A percentile compares a stretch with the other conserved stretches of the same genome.
These are phyloP conservation scores for Phytomonas francai DNA, from an alignment of 208 protist genomes.

Conservation along the genomic window DNA sequence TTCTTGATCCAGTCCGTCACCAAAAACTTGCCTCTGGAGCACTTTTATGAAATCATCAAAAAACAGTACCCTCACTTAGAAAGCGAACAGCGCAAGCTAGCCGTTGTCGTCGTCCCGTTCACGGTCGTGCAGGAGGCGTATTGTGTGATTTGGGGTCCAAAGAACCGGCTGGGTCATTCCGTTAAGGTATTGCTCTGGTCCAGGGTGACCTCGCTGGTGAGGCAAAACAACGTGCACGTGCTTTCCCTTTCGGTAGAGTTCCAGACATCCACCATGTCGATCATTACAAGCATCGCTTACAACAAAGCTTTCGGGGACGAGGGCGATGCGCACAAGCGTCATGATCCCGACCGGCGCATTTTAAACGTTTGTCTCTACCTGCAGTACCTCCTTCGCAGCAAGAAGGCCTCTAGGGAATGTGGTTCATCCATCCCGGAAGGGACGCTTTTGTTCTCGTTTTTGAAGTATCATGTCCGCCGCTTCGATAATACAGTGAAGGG, in stretches of 20 bases:
- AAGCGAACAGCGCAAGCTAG: conserved; percentile 15
- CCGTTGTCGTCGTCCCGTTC: conserved; percentile 66
- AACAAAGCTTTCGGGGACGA: conserved; percentile 17
- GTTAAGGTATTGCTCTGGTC: conserved; percentile 64
- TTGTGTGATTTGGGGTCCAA: conserved; percentile 48
- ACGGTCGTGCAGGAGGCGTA: conserved; percentile 60
- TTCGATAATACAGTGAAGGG: conserved; percentile 71
- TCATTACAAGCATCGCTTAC: conserved; percentile 66
- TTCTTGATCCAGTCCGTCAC: conserved; percentile 70
- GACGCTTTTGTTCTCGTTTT: conserved; percentile 61
- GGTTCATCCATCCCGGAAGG: conserved; percentile 40
- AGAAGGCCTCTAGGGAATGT: conserved; percentile 18
- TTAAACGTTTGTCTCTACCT: conserved; percentile 66
- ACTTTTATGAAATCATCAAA: conserved; percentile 55
- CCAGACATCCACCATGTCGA: conserved; percentile 34
- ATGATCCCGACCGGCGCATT: conserved; percentile 73
- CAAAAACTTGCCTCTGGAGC: conserved; percentile 60
- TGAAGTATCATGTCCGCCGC: conserved; percentile 81
- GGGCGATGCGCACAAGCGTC: conserved; percentile 13
- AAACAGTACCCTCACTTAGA: conserved; percentile 33
- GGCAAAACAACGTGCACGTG: conserved; percentile 38
- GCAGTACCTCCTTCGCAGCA: conserved; percentile 52
- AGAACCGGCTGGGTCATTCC: conserved; percentile 23
- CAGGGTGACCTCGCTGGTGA: conserved; percentile 37
- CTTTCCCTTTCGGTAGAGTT: conserved; percentile 57